Conservation (phyloP, 257 asterid genomes). For the Solanum medicagineum region DNA sequence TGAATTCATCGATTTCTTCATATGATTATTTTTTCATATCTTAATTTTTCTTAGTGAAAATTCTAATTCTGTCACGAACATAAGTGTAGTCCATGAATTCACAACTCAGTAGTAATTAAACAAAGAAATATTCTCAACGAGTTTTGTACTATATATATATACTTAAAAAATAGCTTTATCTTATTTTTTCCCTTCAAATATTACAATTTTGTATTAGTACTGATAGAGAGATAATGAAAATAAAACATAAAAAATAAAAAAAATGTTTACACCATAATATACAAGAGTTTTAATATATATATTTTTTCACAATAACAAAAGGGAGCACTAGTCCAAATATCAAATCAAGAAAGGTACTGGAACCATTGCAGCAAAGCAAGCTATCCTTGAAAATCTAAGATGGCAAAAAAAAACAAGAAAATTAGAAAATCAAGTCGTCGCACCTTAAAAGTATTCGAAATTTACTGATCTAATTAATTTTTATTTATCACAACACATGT, state of each 20-base stretch:
- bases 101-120: background rate
- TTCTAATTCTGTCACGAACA: background rate
- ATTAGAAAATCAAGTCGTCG: background rate
- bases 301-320: background rate
- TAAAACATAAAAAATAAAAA: too few relatives aligned
- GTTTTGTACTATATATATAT: background rate
- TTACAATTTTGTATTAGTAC: background rate
- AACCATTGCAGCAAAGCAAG: background rate
- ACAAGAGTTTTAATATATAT: background rate
- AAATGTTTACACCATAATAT: background rate
- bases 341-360: background rate
- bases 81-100: background rate
- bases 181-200: background rate
- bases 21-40: too few relatives aligned
- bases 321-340: background rate
- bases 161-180: background rate
- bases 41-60: too few relatives aligned
- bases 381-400: background rate
- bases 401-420: background rate
- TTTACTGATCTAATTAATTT: background rate
- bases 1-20: too few relatives aligned
- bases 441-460: background rate
- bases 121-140: background rate
- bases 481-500: background rate
- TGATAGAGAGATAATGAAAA: too few relatives aligned